A percentile compares a stretch with the other conserved stretches of the same genome.
Evolutionary conservation across 495 filamentous ascomycete species (phyloP).

Genomic region (Patellaria atrata): DNA sequence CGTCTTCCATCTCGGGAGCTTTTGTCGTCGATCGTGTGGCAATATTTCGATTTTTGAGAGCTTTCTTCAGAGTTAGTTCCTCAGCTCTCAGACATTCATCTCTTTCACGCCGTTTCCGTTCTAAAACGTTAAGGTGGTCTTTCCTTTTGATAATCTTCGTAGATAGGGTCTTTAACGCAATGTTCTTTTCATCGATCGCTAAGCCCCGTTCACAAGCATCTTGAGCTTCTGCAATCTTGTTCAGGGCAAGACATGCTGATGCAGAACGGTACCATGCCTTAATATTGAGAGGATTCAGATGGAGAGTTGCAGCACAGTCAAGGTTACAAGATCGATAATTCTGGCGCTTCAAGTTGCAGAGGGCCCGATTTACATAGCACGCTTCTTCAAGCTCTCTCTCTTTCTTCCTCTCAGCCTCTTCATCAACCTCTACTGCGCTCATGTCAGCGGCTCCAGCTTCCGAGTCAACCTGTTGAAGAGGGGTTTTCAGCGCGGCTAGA

Average conservation of each 20-base stretch:
- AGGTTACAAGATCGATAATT: constrained; percentile 75
- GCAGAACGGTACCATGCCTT: constrained; percentile 84
- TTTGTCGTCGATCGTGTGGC: constrained; percentile 46
- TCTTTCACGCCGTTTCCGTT: constrained; percentile 31
- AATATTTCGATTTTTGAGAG: constrained; percentile 64
- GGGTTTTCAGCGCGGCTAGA: constrained; percentile 47
- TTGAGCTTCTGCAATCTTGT: constrained; percentile 57
- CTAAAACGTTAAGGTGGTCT: constrained; percentile 17
- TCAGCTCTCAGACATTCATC: constrained; percentile 36
- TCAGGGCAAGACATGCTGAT: constrained; percentile 57
- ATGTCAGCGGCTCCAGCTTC: constrained; percentile 30
- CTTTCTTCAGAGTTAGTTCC: constrained; percentile 45
- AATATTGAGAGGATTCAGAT: constrained; percentile 59
- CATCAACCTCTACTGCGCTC: constrained; percentile 28
- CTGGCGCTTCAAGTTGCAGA: constrained; percentile 65
- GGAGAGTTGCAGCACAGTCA: constrained; percentile 69
- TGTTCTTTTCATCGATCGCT: constrained; percentile 45
- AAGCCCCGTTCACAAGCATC: constrained; percentile 62
- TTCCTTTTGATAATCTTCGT: constrained; percentile 19
- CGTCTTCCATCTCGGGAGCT: constrained; percentile 65
- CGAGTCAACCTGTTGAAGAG: constrained; percentile 29
- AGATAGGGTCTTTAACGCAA: constrained; percentile 33
- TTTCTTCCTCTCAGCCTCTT: constrained; percentile 36
- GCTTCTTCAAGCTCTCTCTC: constrained; percentile 52
- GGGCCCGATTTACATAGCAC: constrained; percentile 70